Evolutionary conservation across 129 eudicot species (phyloP), one percentile per base, ranked within the genome.

Genomic region (Lactuca saligna): DNA sequence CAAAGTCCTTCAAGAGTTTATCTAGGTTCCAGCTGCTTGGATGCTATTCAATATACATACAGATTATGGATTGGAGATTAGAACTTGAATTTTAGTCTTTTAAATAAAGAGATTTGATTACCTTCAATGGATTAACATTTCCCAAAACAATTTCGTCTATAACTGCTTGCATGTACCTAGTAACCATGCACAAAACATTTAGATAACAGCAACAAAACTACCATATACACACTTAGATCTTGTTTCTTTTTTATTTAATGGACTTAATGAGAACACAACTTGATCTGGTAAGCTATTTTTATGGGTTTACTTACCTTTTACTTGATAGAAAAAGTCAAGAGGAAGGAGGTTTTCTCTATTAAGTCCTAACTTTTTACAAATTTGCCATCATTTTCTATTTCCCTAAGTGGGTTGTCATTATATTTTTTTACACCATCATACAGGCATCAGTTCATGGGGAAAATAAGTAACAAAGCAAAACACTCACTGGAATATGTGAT

Each of bases 111-210:
- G 16, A n/a, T 54, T 49, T 12, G 61, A 50, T 78, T 78, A 94
- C 97, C 96, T 87, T 94, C 25, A 75, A 34, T 10, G 97, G 88
- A 82, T 87, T 77, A 74, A 77, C 94, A 81, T 87, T 85, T 74
- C 72, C 83, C 67, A 87, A 65, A 61, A 94, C 69, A 68, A 89
- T 76, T 83, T 94, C 99, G 75, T 90, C 90, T 50, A 82, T 88
- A 70, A 89, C 99, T 67, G 99, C 99, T 78, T 94, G 99, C 99
- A 94, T 94, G 87, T 94, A 87, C 88, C 99, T 94, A 71, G 46
- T 69, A 54, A 65, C 62, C 77, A 82, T 46, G 32, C 8, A 32
- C 33, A 65, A 34, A 49, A 33, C 49, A 56, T 29, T 71, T 57
- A 54, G 20, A 69, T 44, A 0, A 32, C 41, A 59, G 10, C 51